Conservation (phyloP, 2,329 filamentous ascomycete genomes). For the Pseudogymnoascus sp. region DNA sequence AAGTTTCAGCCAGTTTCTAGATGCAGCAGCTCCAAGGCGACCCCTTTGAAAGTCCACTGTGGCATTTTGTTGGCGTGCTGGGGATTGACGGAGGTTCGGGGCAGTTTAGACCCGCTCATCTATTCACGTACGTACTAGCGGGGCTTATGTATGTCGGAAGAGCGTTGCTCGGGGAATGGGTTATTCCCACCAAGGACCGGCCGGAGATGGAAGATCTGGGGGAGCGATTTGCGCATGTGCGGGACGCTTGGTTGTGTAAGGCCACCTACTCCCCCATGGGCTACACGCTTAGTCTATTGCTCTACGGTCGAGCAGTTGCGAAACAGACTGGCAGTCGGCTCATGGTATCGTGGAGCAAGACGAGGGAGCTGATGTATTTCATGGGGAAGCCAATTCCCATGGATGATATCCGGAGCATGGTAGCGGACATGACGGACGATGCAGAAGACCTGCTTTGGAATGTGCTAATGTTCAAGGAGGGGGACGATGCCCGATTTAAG, state of each 20-base stretch:
- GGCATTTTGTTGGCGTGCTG: background rate
- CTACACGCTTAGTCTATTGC: constrained; percentile 3
- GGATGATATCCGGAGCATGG: background rate
- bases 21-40: background rate
- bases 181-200: background rate
- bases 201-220: background rate
- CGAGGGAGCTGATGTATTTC: background rate
- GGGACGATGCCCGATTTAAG: background rate
- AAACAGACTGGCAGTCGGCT: background rate
- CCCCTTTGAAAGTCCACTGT: background rate
- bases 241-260: constrained; percentile 7
- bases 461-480: constrained; percentile 7
- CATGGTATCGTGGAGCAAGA: background rate
- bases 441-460: background rate
- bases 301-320: background rate
- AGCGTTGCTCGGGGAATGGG: constrained; percentile 1
- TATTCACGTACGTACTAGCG: background rate
- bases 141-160: background rate
- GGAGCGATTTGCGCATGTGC: background rate
- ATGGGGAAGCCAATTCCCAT: background rate
- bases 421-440: background rate
- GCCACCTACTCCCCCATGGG: constrained; percentile 1
- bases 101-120: background rate
- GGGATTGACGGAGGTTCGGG: background rate
- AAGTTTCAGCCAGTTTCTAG: background rate